Conservation (phyloP, 1,139 yeast genomes). For the Debaryomyces nepalensis region DNA sequence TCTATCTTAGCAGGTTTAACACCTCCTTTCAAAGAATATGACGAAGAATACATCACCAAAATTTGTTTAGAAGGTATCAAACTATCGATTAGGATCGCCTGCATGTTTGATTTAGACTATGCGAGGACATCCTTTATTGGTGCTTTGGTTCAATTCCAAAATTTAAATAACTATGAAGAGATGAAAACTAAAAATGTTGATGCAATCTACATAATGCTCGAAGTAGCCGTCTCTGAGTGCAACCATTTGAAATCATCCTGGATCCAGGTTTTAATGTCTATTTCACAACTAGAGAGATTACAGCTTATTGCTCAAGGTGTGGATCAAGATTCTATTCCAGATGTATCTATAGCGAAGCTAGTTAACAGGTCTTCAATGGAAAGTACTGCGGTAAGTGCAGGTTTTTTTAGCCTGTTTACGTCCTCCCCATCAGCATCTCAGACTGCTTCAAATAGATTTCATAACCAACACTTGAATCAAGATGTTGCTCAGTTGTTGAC, state of each 20-base stretch:
- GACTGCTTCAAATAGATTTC: constrained; percentile 47
- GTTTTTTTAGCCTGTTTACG: constrained; percentile 55
- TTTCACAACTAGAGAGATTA: constrained; percentile 89
- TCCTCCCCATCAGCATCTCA: constrained; percentile 43
- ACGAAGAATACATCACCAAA: constrained; percentile 74
- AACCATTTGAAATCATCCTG: constrained; percentile 72
- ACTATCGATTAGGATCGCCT: constrained; percentile 79
- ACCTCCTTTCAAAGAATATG: constrained; percentile 89
- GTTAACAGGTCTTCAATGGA: constrained; percentile 65
- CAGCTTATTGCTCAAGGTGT: constrained; percentile 90
- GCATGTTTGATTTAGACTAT: constrained; percentile 80
- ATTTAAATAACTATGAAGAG: constrained; percentile 77
- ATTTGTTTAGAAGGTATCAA: constrained; percentile 84
- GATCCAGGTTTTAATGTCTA: constrained; percentile 79
- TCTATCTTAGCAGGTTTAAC: constrained; percentile 92
- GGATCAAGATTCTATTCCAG: constrained; percentile 85
- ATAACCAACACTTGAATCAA: constrained; percentile 47
- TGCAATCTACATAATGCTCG: constrained; percentile 76
- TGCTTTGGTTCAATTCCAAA: constrained; percentile 86
- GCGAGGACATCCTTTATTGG: constrained; percentile 90
- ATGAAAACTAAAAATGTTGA: constrained; percentile 79
- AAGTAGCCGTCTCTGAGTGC: constrained; percentile 80
- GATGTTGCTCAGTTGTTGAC: constrained; percentile 55
- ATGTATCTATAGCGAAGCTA: constrained; percentile 74
- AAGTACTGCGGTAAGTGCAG: constrained; percentile 43